A percentile compares a stretch with the other conserved stretches of the same genome.
Conservation (phyloP, 129 eudicot species). For the Escallonia herrerae region DNA sequence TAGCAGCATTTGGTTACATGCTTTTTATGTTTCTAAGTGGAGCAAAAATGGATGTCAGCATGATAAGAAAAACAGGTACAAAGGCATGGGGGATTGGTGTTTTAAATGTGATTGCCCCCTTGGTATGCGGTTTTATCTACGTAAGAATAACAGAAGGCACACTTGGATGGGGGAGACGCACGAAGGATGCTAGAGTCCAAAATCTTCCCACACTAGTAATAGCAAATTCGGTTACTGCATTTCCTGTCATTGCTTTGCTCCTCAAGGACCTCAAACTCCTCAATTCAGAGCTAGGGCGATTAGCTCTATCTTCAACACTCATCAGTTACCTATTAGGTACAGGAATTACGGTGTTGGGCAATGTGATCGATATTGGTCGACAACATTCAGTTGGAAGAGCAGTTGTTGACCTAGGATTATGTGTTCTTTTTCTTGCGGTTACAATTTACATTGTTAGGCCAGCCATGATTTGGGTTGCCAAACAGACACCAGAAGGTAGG, state of each 20-base stretch:
- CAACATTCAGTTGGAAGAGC: background rate
- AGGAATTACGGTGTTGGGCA: background rate
- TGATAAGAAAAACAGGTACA: slow-evolving; percentile 12
- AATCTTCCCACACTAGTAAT: background rate
- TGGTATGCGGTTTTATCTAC: background rate
- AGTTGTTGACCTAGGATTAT: background rate
- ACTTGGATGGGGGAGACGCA: background rate
- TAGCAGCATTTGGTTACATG: slow-evolving; percentile 9
- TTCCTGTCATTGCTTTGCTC: slow-evolving; percentile 20
- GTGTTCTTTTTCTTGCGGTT: slow-evolving; percentile 1
- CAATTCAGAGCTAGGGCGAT: slow-evolving; percentile 36
- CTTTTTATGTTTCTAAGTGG: slow-evolving; percentile 17
- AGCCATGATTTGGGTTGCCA: slow-evolving; percentile 7
- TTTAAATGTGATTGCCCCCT: background rate
- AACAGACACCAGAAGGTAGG: slow-evolving; percentile 23
- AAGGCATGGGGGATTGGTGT: slow-evolving; percentile 13
- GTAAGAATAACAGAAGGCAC: background rate
- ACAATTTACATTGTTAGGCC: slow-evolving; percentile 19
- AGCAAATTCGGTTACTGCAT: background rate
- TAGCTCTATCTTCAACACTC: slow-evolving; percentile 21
- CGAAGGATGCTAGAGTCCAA: background rate
- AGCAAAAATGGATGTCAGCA: slow-evolving; percentile 14
- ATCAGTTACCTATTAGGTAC: slow-evolving; percentile 7
- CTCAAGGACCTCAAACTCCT: slow-evolving; percentile 25
- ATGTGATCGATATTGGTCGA: background rate